Base-by-base conservation (phyloP, 2,329 filamentous ascomycete genomes). In the Hymenoscyphus scutula region DNA sequence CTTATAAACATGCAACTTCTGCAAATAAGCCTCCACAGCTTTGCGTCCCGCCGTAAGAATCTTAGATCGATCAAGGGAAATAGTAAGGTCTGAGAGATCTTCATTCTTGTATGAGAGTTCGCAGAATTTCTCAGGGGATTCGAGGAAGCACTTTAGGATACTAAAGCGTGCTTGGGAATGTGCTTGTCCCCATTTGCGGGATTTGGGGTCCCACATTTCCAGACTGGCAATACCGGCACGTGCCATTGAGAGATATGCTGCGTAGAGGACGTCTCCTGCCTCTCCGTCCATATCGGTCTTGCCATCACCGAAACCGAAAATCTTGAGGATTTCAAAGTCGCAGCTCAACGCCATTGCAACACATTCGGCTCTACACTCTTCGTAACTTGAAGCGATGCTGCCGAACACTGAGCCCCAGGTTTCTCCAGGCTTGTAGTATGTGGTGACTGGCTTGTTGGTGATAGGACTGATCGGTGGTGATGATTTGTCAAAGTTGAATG, bases 331-430 rank as follows among this genome's bases (percentile, higher is more conserved):
- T 11, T 86, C 83, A 73, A 96, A 97, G 72, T 97, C 93, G 76
- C 93, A 96, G 72, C 88, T 86, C 4, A 98, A 81, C 51, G 87
- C 88, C 92, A 97, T 97, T 58, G 93, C 94, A 11, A 97, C 93
- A 71, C 92, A 90, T 75, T 98, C 94, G 4, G 94, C 94, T 61
- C 94, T 88, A 75, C 94, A 98, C 77, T 98, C 94, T 77, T 98
- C 94, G 72, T 97, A 97, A 17, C 89, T 91, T 3, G 89, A 91
- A 41, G 93, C 92, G 67, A 96, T 86, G 64, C 90, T 86, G 29
- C 93, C 92, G 73, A 98, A 98, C 0, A 97, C 91, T 5, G 89
- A 92, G 61, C 91, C 90, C 93, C 93, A 98, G 0, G 94, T 98
- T 77, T 97, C 91, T 2, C 92, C 92, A 2, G 92, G 92, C 77